Conservation (phyloP, 1,284 basidiomycete species). For the Pyrrhoderma noxium region DNA sequence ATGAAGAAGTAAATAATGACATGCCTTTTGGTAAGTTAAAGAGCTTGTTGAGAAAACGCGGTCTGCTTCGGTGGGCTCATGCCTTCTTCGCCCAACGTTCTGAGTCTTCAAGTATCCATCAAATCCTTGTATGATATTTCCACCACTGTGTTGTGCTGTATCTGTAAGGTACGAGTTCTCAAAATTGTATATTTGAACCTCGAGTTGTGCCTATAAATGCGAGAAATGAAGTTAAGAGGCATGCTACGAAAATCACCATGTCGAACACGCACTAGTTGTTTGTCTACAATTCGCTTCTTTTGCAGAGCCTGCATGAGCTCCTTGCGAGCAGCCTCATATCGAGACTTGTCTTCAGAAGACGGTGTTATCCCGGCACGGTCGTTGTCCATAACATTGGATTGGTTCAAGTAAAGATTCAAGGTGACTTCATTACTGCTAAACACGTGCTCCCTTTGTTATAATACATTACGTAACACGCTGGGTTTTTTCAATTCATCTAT, state of each 20-base stretch:
- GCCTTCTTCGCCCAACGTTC: conserved; percentile 53
- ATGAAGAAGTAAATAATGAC: conserved; percentile 15
- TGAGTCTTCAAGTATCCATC: conserved; percentile 78
- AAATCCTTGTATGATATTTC: conserved; percentile 78
- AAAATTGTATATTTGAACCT: conserved; percentile 66
- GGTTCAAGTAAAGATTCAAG: not conserved
- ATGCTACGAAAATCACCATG: not conserved
- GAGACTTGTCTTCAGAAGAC: conserved; percentile 54
- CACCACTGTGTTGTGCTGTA: conserved; percentile 63
- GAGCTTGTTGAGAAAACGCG: conserved; percentile 76
- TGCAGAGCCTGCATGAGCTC: conserved; percentile 62
- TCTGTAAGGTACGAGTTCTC: conserved; percentile 69
- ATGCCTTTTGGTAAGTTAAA: conserved; percentile 61
- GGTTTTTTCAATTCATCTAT: too few species aligned
- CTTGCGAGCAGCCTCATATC: conserved; percentile 62
- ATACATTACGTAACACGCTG: too few species aligned
- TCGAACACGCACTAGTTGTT: conserved; percentile 50
- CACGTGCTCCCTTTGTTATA: too few species aligned
- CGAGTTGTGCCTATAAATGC: conserved; percentile 51
- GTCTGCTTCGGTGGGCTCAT: conserved; percentile 68
- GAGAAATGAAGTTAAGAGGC: not conserved
- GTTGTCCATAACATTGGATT: not conserved
- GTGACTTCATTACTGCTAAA: not conserved
- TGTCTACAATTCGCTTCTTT: conserved; percentile 65
- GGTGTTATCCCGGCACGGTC: conserved; percentile 22